Evolutionary conservation across 768 basidiomycete species (phyloP).

Genomic region (Tricholoma hemisulphureum): DNA sequence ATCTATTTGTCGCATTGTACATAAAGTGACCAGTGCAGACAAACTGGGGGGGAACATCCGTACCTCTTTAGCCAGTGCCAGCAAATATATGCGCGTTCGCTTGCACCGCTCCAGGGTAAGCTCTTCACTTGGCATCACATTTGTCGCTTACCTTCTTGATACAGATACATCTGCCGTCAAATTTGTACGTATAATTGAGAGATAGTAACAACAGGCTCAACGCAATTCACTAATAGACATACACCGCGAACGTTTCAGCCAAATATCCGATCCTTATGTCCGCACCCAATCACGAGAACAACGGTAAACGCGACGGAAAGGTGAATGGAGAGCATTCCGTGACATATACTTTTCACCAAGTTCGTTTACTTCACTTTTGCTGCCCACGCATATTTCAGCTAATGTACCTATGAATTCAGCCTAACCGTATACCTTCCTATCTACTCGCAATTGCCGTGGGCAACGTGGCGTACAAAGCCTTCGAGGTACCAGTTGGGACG

Average conservation of each 20-base stretch:
- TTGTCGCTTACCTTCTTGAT: neutral
- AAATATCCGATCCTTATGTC: neutral
- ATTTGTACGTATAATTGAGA: neutral
- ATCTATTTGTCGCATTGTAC: neutral
- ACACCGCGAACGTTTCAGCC: neutral
- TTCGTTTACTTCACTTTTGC: neutral
- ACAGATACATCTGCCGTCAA: neutral
- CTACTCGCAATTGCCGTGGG: neutral
- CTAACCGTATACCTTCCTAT: neutral
- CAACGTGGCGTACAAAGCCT: neutral
- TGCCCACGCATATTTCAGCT: neutral
- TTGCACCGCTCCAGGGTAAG: neutral
- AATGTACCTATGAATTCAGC: neutral
- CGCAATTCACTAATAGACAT: neutral
- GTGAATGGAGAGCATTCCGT: neutral
- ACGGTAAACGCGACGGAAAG: neutral
- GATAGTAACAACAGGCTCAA: neutral
- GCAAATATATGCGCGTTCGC: neutral
- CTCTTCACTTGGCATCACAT: neutral
- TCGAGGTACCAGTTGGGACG: neutral
- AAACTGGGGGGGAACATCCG: neutral
- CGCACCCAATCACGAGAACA: neutral
- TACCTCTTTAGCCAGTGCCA: neutral
- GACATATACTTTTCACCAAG: neutral
- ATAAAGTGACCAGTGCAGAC: neutral